Conservation (phyloP, 106 monocot genomes). For the Posidonia australis region DNA sequence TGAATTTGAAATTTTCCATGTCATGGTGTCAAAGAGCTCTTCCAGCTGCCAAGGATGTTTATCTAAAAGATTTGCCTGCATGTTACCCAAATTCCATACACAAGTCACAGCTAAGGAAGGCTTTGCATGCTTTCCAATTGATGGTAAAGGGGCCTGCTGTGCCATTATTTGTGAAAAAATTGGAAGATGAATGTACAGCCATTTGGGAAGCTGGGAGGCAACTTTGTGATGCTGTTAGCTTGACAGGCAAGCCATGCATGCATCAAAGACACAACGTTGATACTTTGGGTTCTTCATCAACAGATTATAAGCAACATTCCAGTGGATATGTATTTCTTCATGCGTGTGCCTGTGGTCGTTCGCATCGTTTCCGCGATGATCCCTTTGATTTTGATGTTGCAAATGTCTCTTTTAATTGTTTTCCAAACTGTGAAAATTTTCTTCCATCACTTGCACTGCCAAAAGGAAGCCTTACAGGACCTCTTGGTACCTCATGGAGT, state of each 20-base stretch:
- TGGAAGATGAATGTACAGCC: constrained; percentile 72
- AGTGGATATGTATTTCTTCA: constrained; percentile 90
- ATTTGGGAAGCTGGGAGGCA: constrained; percentile 92
- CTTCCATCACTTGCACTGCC: constrained; percentile 56
- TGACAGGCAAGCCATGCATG: constrained; percentile 84
- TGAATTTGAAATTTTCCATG: constrained; percentile 72
- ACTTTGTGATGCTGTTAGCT: constrained; percentile 84
- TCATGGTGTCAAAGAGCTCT: constrained; percentile 83
- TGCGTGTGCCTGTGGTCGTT: constrained; percentile 96
- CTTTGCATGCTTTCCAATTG: constrained; percentile 50
- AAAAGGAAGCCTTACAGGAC: constrained; percentile 20
- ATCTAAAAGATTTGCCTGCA: constrained; percentile 70
- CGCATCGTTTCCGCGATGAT: constrained; percentile 60
- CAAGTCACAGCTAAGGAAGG: constrained; percentile 54
- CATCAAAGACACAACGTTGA: constrained; percentile 41
- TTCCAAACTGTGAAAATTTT: constrained; percentile 53
- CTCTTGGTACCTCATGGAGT: constrained; percentile 51
- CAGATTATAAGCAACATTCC: constrained; percentile 40
- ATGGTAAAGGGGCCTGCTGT: constrained; percentile 88
- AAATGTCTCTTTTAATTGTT: constrained; percentile 50
- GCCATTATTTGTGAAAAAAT: constrained; percentile 37
- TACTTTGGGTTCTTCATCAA: constrained; percentile 3
- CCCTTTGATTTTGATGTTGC: constrained; percentile 82
- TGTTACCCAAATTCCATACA: constrained; percentile 76
- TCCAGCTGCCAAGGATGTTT: constrained; percentile 72